These are phyloP conservation scores for Hyphodiscus hymeniophilus DNA, from an alignment of 495 filamentous ascomycete species.

Conservation along the genomic window DNA sequence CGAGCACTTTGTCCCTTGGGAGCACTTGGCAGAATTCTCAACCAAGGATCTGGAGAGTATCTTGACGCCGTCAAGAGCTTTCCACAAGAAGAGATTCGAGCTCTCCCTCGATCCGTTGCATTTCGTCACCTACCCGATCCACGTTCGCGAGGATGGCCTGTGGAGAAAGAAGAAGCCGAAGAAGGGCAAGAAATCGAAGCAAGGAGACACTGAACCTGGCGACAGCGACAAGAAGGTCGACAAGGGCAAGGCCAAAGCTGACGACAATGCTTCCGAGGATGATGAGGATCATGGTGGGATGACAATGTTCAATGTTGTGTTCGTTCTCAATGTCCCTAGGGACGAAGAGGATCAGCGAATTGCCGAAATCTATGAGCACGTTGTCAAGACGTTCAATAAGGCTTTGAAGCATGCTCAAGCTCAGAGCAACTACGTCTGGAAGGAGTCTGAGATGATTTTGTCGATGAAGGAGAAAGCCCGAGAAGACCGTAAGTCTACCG, in stretches of 20 bases:
- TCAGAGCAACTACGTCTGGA: slow-evolving; percentile 78
- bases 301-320: slow-evolving; percentile 97
- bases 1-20: slow-evolving; percentile 58
- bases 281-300: slow-evolving; percentile 44
- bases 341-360: slow-evolving; percentile 67
- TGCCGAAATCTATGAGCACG: slow-evolving; percentile 74
- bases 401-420: slow-evolving; percentile 87
- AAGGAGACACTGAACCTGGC: slow-evolving; percentile 9
- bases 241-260: slow-evolving; percentile 13
- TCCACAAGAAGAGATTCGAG: slow-evolving; percentile 82
- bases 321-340: slow-evolving; percentile 73
- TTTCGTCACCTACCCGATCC: slow-evolving; percentile 82
- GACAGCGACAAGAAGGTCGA: slow-evolving; percentile 31
- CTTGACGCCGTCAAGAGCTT: slow-evolving; percentile 68
- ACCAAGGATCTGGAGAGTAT: slow-evolving; percentile 76
- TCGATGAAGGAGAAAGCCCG: slow-evolving; percentile 68
- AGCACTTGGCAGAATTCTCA: slow-evolving; percentile 67
- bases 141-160: slow-evolving; percentile 72
- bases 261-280: slow-evolving; percentile 26
- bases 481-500: slow-evolving; percentile 60
- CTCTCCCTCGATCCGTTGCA: slow-evolving; percentile 75
- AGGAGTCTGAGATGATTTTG: slow-evolving; percentile 71
- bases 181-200: slow-evolving; percentile 27
- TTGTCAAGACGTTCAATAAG: slow-evolving; percentile 83
- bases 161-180: slow-evolving; percentile 74